phyloP scores from a whole-genome alignment of 805 yeast species.

The Kodamaea sagamina region DNA sequence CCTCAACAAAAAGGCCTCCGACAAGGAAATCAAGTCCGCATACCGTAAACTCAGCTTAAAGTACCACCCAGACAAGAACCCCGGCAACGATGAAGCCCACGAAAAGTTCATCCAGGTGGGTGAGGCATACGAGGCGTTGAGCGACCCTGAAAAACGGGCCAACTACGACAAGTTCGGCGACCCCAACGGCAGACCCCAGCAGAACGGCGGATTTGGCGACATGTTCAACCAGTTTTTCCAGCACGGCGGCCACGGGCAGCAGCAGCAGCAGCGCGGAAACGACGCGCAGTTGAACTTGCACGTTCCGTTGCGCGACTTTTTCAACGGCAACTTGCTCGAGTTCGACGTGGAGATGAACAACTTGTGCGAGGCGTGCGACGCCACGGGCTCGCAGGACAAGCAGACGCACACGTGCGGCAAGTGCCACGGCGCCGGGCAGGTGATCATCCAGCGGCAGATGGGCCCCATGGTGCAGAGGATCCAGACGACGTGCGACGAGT shows the following conservation, averaged over 20 bases:
- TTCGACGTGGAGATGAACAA: constrained; percentile 70
- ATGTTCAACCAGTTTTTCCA: constrained; percentile 58
- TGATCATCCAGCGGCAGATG: constrained; percentile 65
- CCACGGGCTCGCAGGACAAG: constrained; percentile 85
- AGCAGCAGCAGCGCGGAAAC: constrained; percentile 59
- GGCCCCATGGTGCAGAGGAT: constrained; percentile 90
- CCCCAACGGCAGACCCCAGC: constrained; percentile 48
- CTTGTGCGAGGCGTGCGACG: constrained; percentile 75
- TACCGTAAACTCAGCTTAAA: constrained; percentile 79
- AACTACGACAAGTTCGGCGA: constrained; percentile 79
- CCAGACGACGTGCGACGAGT: constrained; percentile 74
- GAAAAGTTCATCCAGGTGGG: constrained; percentile 87
- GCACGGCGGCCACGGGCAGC: constrained; percentile 35
- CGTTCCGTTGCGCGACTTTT: constrained; percentile 65
- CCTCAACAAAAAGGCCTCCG: constrained; percentile 65
- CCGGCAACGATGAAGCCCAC: constrained; percentile 72
- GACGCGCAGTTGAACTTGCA: constrained; percentile 58
- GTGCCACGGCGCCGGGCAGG: constrained; percentile 78
- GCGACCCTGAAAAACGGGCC: constrained; percentile 66
- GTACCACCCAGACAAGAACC: constrained; percentile 94
- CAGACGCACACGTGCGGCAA: constrained; percentile 59
- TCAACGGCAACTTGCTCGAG: constrained; percentile 62
- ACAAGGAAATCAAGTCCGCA: constrained; percentile 81
- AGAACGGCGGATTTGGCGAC: constrained; percentile 51
- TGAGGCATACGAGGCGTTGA: constrained; percentile 86